Conservation (phyloP, 2,329 filamentous ascomycete species). For the Aphanoascus verrucosus region DNA sequence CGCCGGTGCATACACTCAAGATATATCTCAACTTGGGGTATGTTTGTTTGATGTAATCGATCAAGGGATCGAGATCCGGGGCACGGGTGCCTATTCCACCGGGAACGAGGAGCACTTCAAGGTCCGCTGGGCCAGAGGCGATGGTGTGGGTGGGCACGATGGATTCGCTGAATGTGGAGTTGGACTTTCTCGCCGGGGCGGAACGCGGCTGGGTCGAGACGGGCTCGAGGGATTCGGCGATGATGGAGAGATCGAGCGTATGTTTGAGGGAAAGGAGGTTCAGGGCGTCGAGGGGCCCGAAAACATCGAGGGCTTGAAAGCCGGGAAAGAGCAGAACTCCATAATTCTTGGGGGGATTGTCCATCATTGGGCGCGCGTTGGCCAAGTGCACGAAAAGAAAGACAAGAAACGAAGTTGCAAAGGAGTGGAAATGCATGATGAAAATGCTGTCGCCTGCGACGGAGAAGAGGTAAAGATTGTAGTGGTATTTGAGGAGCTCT, state of each 20-base stretch:
- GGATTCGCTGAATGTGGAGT: constrained; percentile 26
- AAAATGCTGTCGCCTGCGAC: no score
- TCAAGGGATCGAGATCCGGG: constrained; percentile 23
- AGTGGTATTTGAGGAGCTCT: no score
- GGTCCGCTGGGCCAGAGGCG: not conserved
- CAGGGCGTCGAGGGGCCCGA: constrained; percentile 41
- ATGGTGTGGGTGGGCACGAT: constrained; percentile 38
- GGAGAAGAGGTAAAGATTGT: no score
- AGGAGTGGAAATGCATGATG: no score
- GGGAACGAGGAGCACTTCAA: constrained; percentile 9
- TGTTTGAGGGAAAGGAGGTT: constrained; percentile 23
- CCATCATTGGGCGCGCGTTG: not conserved
- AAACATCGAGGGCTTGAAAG: constrained; percentile 35
- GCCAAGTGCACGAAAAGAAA: not conserved
- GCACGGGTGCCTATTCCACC: constrained; percentile 48
- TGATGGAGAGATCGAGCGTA: constrained; percentile 21
- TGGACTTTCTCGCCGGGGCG: constrained; percentile 5
- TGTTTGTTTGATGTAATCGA: constrained; percentile 38
- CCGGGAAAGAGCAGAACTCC: constrained; percentile 30
- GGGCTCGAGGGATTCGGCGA: constrained; percentile 25
- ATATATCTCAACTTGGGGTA: constrained; percentile 45
- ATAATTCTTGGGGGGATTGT: constrained; percentile 5
- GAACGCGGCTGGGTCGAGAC: constrained; percentile 21
- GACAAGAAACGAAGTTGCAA: not conserved
- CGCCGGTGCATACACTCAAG: constrained; percentile 57